Evolutionary conservation across 202 grass and related monocot genomes (phyloP).

Genomic region (Saccharum hybrid): DNA sequence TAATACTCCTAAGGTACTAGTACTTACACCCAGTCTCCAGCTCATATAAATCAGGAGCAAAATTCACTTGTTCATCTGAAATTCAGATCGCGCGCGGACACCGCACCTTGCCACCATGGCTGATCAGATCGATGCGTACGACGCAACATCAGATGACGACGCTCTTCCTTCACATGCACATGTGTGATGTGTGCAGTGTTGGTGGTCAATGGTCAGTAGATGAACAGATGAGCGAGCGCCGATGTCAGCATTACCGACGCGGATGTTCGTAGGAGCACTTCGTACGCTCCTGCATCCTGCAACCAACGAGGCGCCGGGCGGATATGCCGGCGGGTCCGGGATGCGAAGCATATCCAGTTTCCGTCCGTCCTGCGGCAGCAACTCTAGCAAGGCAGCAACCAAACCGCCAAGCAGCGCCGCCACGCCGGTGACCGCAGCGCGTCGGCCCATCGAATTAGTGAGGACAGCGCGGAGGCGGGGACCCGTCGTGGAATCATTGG

Average conservation of each 20-base stretch:
- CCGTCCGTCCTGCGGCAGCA: neutral
- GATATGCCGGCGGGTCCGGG: too few relatives aligned
- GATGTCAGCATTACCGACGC: too few relatives aligned
- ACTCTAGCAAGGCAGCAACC: neutral
- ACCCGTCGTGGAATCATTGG: constrained; percentile 47
- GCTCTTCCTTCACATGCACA: neutral
- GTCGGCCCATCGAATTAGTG: neutral
- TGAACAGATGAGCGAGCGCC: neutral
- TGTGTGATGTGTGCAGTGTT: neutral
- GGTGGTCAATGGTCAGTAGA: too few relatives aligned
- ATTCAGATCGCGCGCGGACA: neutral
- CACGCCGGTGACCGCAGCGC: constrained; percentile 28
- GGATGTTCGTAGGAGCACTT: too few relatives aligned
- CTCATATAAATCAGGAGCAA: neutral
- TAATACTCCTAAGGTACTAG: neutral
- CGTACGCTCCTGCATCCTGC: too few relatives aligned
- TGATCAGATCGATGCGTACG: too few relatives aligned
- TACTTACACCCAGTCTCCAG: neutral
- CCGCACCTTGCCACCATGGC: neutral
- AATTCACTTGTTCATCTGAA: neutral
- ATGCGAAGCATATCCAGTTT: constrained; percentile 35
- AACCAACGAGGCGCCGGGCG: too few relatives aligned
- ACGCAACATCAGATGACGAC: too few relatives aligned
- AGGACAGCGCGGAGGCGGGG: constrained; percentile 29
- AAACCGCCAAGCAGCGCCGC: neutral